Conservation (phyloP, 176 grass and related monocot species). For the Musa itinerans region DNA sequence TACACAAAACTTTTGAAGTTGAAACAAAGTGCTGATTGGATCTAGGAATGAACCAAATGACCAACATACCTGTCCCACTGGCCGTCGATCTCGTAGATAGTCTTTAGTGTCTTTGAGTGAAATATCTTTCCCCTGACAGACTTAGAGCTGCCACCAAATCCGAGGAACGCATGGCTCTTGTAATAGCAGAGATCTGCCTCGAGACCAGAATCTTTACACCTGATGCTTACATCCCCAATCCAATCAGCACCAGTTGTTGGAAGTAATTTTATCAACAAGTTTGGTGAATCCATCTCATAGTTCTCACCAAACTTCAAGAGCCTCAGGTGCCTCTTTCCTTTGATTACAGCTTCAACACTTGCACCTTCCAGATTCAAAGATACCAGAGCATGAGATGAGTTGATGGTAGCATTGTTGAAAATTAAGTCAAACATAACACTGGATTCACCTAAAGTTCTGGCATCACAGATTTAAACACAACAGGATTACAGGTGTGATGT, state of each 20-base stretch:
- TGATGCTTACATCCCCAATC: constrained; percentile 47
- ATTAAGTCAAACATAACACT: too few relatives aligned
- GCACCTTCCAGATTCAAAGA: constrained; percentile 29
- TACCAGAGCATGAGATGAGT: not conserved
- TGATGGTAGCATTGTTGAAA: too few relatives aligned
- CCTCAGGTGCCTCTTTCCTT: constrained; percentile 43
- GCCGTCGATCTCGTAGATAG: constrained; percentile 56
- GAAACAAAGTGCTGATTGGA: not conserved
- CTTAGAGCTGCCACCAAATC: constrained; percentile 51
- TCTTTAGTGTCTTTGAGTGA: constrained; percentile 9
- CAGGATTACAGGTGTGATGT: too few relatives aligned
- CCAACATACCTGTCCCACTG: constrained; percentile 50
- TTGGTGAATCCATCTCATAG: constrained; percentile 69
- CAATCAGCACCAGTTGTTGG: constrained; percentile 50
- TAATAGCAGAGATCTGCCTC: constrained; percentile 51
- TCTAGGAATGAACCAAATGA: not conserved
- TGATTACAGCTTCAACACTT: constrained; percentile 51
- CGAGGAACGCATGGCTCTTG: constrained; percentile 45
- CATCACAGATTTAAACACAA: too few relatives aligned
- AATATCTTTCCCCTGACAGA: constrained; percentile 51
- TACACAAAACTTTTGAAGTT: not conserved
- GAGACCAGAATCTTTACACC: constrained; percentile 48
- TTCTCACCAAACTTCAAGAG: constrained; percentile 39
- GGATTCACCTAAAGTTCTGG: too few relatives aligned
- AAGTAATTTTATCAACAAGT: constrained; percentile 57